Evolutionary conservation across 1,284 basidiomycete genomes (phyloP).

Genomic region (Ganoderma sinense): DNA sequence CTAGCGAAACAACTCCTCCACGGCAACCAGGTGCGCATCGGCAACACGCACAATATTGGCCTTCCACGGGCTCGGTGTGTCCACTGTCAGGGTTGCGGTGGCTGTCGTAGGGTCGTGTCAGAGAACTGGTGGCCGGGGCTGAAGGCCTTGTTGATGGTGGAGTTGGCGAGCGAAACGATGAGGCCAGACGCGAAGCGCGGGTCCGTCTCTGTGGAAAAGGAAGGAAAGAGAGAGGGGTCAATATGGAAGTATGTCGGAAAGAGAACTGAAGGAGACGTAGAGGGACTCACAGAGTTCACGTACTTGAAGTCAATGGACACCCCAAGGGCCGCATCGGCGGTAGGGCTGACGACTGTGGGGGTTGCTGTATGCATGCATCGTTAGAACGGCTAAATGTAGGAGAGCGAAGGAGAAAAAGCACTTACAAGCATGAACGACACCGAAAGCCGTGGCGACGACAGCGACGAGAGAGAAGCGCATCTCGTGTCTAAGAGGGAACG

Average conservation of each 20-base stretch:
- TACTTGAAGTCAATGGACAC: not conserved
- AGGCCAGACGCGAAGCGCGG: not conserved
- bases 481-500: not conserved
- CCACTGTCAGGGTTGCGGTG: not conserved
- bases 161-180: not conserved
- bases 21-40: too few species aligned
- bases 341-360: not conserved
- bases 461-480: not conserved
- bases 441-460: not conserved
- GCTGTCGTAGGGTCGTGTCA: not conserved
- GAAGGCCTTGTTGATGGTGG: not conserved
- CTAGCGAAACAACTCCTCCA: not conserved
- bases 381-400: not conserved
- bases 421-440: not conserved
- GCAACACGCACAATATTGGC: not conserved
- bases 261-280: not conserved
- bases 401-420: not conserved
- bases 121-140: not conserved
- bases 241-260: not conserved
- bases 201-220: not conserved
- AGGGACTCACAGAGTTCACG: not conserved
- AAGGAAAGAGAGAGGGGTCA: not conserved
- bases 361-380: not conserved
- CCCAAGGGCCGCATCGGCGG: not conserved
- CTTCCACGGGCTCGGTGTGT: not conserved